Conservation (phyloP, 2,329 filamentous ascomycete species). For the Diaporthe capsici region DNA sequence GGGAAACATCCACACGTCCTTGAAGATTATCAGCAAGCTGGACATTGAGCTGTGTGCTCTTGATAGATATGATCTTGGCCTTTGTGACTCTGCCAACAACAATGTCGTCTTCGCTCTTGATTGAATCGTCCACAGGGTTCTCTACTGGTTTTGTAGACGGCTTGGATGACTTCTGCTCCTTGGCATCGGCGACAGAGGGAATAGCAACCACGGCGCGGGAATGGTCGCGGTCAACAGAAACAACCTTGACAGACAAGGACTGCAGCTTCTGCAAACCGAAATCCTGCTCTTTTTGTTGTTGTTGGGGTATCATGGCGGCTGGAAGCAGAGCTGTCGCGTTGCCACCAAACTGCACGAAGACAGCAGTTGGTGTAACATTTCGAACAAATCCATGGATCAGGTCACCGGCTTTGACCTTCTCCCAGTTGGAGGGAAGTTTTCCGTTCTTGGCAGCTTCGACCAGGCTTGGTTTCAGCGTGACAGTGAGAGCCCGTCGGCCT, state of each 20-base stretch:
- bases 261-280: constrained; percentile 87
- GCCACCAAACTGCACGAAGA: constrained; percentile 91
- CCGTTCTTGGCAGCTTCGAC: constrained; percentile 80
- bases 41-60: constrained; percentile 93
- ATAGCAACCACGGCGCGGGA: constrained; percentile 75
- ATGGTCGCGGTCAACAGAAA: constrained; percentile 78
- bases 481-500: constrained; percentile 78
- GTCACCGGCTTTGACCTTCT: constrained; percentile 78
- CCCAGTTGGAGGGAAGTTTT: constrained; percentile 79
- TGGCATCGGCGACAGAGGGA: constrained; percentile 61
- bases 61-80: constrained; percentile 85
- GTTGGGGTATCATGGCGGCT: constrained; percentile 81
- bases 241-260: constrained; percentile 79
- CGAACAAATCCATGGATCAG: constrained; percentile 84
- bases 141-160: constrained; percentile 54
- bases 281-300: constrained; percentile 75
- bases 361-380: constrained; percentile 84
- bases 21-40: constrained; percentile 88
- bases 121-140: constrained; percentile 71
- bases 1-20: constrained; percentile 93
- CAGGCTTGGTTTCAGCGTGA: constrained; percentile 88
- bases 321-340: constrained; percentile 84
- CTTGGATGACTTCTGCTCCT: constrained; percentile 55
- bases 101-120: constrained; percentile 79
- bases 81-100: constrained; percentile 80